phyloP scores from a whole-genome alignment of 2,329 filamentous ascomycete genomes.

The Ophiostoma montium region DNA sequence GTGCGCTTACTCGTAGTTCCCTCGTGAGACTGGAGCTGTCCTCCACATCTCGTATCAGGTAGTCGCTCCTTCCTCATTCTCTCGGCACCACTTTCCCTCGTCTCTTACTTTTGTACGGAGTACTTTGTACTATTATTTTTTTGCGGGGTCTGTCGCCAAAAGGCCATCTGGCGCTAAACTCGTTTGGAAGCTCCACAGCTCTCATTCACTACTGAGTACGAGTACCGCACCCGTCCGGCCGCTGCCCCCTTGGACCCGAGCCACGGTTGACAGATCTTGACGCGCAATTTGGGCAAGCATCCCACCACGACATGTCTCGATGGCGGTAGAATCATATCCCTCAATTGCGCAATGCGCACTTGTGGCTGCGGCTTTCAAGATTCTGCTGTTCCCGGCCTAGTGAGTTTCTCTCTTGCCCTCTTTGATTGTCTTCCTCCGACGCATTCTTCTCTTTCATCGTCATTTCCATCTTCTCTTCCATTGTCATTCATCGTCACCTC shows the following conservation, averaged over 20 bases:
- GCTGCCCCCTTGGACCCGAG: neutral
- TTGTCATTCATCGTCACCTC: neutral
- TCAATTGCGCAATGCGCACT: slow-evolving; percentile 80
- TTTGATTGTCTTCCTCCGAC: neutral
- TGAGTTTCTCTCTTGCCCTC: slow-evolving; percentile 32
- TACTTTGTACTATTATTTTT: too few species aligned
- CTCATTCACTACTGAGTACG: neutral
- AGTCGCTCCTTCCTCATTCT: neutral
- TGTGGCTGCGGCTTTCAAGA: slow-evolving; percentile 75
- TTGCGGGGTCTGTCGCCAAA: too few species aligned
- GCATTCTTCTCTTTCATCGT: neutral
- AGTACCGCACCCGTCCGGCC: too few species aligned
- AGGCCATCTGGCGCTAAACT: slow-evolving; percentile 3
- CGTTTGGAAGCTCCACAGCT: slow-evolving; percentile 4
- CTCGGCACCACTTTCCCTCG: neutral
- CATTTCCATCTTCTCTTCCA: neutral
- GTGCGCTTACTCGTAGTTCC: too few species aligned
- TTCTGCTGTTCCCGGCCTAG: slow-evolving; percentile 90
- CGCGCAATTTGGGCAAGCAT: neutral
- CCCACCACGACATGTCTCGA: slow-evolving; percentile 22
- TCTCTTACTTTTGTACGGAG: neutral
- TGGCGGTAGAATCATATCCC: slow-evolving; percentile 64
- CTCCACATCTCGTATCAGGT: neutral
- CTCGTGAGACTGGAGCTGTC: too few species aligned
- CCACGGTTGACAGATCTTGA: neutral